Evolutionary conservation across 257 asterid species (phyloP).

Genomic region (Ophiorrhiza pumila): DNA sequence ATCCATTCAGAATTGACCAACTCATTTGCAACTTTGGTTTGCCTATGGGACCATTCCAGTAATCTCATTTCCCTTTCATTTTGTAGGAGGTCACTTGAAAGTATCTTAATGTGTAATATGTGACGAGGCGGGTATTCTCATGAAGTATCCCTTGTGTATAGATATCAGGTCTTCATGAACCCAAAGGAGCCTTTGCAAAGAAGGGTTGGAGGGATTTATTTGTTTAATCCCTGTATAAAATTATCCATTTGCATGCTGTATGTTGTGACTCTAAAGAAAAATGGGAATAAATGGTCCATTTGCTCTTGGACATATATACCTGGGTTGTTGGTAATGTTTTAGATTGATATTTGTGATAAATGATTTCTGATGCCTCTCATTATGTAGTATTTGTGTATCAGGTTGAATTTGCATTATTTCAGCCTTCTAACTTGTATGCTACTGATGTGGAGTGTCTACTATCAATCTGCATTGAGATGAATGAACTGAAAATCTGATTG

Average conservation of each 20-base stretch:
- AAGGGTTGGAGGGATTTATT: not conserved
- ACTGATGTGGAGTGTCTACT: not conserved
- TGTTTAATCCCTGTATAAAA: not conserved
- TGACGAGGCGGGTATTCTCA: not conserved
- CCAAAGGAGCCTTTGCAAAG: not conserved
- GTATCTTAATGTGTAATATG: not conserved
- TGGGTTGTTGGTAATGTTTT: not conserved
- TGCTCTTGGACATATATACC: not conserved
- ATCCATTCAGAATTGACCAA: slow-evolving; percentile 84
- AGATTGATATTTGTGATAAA: not conserved
- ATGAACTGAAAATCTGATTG: not conserved
- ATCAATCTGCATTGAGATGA: not conserved
- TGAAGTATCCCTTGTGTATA: not conserved
- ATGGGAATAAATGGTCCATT: not conserved
- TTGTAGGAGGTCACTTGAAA: not conserved
- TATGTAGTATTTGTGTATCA: not conserved
- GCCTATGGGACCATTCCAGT: slow-evolving; percentile 99
- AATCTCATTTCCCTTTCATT: slow-evolving; percentile 39
- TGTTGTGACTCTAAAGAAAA: slow-evolving; percentile 3
- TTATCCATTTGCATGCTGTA: not conserved
- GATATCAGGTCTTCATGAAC: not conserved
- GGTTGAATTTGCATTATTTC: not conserved
- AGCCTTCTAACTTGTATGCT: not conserved
- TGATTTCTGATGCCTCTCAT: not conserved
- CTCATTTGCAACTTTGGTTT: slow-evolving; percentile 77